phyloP scores from a whole-genome alignment of 2,329 filamentous ascomycete genomes.

The Lachnellula occidentalis region DNA sequence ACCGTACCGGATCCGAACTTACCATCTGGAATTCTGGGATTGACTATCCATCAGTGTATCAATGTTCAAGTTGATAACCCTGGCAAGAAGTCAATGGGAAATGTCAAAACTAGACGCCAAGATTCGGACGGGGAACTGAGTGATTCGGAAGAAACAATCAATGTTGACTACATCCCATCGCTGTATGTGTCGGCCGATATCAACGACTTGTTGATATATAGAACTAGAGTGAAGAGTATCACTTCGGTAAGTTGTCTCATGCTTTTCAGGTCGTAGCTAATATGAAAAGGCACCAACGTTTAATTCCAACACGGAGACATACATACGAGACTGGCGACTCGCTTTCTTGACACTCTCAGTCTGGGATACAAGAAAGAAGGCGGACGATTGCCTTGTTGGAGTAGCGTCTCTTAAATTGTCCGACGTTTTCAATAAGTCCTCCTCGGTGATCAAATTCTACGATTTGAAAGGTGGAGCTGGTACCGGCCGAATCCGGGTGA shows the following conservation, averaged over 20 bases:
- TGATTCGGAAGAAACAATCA: constrained; percentile 11
- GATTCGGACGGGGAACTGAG: constrained; percentile 19
- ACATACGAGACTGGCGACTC: constrained; percentile 17
- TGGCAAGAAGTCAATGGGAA: constrained; percentile 18
- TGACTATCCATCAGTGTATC: constrained; percentile 20
- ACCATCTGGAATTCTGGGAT: constrained; percentile 15
- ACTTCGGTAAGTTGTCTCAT: neutral
- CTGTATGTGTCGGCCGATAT: constrained; percentile 19
- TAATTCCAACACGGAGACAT: constrained; percentile 16
- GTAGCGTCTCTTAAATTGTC: constrained; percentile 14
- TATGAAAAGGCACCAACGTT: constrained; percentile 9
- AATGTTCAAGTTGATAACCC: constrained; percentile 17
- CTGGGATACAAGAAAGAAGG: constrained; percentile 19
- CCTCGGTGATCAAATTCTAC: constrained; percentile 17
- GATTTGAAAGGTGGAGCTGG: constrained; percentile 17
- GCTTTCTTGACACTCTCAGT: constrained; percentile 15
- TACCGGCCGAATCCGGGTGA: constrained; percentile 14
- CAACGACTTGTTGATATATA: constrained; percentile 16
- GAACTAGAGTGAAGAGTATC: constrained; percentile 16
- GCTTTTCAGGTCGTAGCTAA: no score
- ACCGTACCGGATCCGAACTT: constrained; percentile 18
- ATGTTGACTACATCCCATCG: constrained; percentile 18
- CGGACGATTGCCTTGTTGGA: constrained; percentile 16
- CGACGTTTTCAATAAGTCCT: constrained; percentile 16
- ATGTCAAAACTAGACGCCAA: constrained; percentile 12